phyloP scores from a whole-genome alignment of 1,284 basidiomycete genomes.

The Cutaneotrichosporon cutaneum region DNA sequence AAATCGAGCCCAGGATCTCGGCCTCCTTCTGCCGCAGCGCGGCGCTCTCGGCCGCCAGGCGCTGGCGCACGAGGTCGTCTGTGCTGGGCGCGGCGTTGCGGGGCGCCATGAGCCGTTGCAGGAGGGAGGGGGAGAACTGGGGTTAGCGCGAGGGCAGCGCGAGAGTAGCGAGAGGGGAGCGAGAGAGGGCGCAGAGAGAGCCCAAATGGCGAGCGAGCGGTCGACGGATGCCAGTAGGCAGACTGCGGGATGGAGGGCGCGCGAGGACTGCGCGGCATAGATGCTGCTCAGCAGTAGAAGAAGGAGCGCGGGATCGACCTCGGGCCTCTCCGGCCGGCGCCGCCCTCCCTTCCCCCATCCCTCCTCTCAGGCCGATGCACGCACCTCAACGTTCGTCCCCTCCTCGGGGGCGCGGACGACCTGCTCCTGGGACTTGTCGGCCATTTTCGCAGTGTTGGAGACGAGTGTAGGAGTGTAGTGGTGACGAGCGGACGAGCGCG shows the following conservation, averaged over 20 bases:
- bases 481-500: neutral
- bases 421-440: slow-evolving; percentile 46
- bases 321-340: no score
- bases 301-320: no score
- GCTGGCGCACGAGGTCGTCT: slow-evolving; percentile 47
- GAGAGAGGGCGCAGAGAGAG: neutral
- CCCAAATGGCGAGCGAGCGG: no score
- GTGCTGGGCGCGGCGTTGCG: slow-evolving; percentile 26
- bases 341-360: neutral
- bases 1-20: slow-evolving; percentile 48
- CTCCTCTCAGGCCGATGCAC: slow-evolving; percentile 16
- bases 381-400: slow-evolving; percentile 46
- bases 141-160: slow-evolving; percentile 5
- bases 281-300: no score
- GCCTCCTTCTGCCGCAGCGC: slow-evolving; percentile 49
- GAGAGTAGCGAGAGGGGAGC: neutral
- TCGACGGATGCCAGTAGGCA: no score
- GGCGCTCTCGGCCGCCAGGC: slow-evolving; percentile 48
- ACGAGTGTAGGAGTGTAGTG: neutral
- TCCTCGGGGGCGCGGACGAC: slow-evolving; percentile 45
- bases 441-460: slow-evolving; percentile 28
- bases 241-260: no score
- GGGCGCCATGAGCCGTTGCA: slow-evolving; percentile 41
- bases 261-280: no score
- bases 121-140: slow-evolving; percentile 50